Evolutionary conservation across 805 yeast species (phyloP).

Genomic region (Hanseniaspora taiwanica): DNA sequence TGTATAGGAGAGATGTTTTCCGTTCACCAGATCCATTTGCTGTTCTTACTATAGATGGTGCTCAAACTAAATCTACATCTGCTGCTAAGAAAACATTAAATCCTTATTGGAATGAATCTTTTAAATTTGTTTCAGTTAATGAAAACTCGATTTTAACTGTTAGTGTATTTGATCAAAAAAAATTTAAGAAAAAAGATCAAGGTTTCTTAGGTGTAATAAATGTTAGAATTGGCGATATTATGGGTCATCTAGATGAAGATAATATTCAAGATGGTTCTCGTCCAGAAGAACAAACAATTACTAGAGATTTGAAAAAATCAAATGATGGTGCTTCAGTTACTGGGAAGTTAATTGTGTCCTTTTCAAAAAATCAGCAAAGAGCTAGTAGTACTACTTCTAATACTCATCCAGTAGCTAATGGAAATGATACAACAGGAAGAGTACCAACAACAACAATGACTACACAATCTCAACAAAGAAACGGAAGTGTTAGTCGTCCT

Average conservation of each 20-base stretch:
- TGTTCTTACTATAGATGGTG: conserved; percentile 92
- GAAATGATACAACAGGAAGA: no score
- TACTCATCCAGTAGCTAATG: no score
- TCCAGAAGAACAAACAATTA: conserved; percentile 63
- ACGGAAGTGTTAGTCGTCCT: no score
- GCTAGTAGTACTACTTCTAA: no score
- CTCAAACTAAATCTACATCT: conserved; percentile 88
- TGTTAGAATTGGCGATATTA: conserved; percentile 73
- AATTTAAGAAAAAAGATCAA: conserved; percentile 95
- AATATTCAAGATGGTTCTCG: conserved; percentile 13
- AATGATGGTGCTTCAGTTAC: conserved; percentile 88
- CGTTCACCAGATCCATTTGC: conserved; percentile 98
- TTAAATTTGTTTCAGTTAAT: conserved; percentile 56
- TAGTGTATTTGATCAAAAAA: conserved; percentile 93
- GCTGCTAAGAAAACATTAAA: conserved; percentile 88
- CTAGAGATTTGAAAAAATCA: conserved; percentile 82
- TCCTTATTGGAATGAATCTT: conserved; percentile 96
- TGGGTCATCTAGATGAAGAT: conserved; percentile 42
- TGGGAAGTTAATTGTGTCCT: conserved; percentile 75
- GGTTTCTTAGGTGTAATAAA: conserved; percentile 96
- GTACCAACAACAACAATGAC: no score
- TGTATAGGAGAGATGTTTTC: conserved; percentile 88
- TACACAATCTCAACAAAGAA: no score
- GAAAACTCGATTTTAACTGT: conserved; percentile 80
- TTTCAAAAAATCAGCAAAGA: conserved; percentile 27